Evolutionary conservation across 148 eudicot genomes (phyloP), one percentile per base, ranked within the genome.

Genomic region (Rhododendron mucronatum): DNA sequence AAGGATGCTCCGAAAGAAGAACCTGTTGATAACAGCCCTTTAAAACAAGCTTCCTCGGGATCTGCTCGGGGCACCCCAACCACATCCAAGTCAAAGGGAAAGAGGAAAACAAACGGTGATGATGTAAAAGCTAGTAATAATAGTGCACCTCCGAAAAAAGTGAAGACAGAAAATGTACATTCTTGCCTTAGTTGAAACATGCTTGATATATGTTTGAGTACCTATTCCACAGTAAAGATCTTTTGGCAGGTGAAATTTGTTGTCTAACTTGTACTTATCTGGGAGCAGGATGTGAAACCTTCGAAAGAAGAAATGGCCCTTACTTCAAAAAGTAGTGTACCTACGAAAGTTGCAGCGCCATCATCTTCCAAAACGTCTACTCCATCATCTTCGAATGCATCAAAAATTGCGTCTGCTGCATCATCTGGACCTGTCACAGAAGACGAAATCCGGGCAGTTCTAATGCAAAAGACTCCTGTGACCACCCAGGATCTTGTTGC

Each of bases 401-500:
- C 11, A 9, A 47, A 47, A 88, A 35, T 89, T 69, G 89, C 88
- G 35, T 51, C 93, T 55, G 26, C 88, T 30, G 84, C 89, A 45
- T 86, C 94, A 61, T 83, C 95, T 26, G 98, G 95, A 82, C 98
- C 98, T 87, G 99, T 97, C 83, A 83, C 95, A 28, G 99, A 95
- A 90, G 98, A 97, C 45, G 99, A 97, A 90, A 97, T 97, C 28
- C 92, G 93, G 86, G 95, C 93, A 12, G 99, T 97, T 41, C 84
- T 97, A 75, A 4, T 90, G 88, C 96, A 93, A 85, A 93, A 90
- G 87, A 92, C 92, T 37, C 93, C 94, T 26, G 92, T 97, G 77
- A 97, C 98, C 79, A 94, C 99, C 8, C 93, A 91, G 87, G 99
- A 95, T 87, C 95, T 97, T 81, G 98, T 97, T 51, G 93, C 88